Evolutionary conservation across 176 grass and related monocot species (phyloP), one percentile per base, ranked within the genome.

Genomic region (Triticum timopheevii): DNA sequence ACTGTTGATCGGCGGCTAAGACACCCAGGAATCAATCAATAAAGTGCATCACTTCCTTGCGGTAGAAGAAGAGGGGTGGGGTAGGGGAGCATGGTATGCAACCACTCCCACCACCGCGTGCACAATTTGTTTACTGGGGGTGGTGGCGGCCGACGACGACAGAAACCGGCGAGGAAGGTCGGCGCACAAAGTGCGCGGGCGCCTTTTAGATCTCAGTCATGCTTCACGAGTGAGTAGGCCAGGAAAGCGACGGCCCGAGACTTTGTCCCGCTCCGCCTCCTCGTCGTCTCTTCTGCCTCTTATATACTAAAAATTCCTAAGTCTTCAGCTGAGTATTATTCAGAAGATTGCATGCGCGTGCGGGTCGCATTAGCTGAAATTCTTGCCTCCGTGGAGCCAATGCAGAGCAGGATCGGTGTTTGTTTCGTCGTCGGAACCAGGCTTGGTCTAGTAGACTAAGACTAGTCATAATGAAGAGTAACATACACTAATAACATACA

Each of bases 61-160:
- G 13, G 44, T 19, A 38, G 80, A 87, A 87, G 89, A 65, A 82
- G 63, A 62, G 4, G 13, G 22, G 19, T 47, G 44, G 44, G 45
- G 45, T 15, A 49, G 45, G 16, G 16, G 5, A 1, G 56, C 73
- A 52, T 20, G 73, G 1, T 20, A 49, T 76, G 56, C 70, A 65
- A 24, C 50, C 1, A 1, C 39, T n/a, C 19, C 69, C 54, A 75
- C 82, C 74, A 36, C 12, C 7, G 23, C 44, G 16, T 31, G 33
- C 2, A 63, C 59, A 76, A 4, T 90, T 69, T 59, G 20, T 59
- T 59, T 87, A 84, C 76, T 54, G 16, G 11, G 25, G 25, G 47
- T 40, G 76, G 85, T 87, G 85, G 81, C 36, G 5, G 79, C 28
- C 81, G 89, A 91, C 89, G 85, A 69, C 81, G 89, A 91, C 89